Percentiles rank a stretch among this genome's conserved stretches.
Conservation (phyloP, 139 green algal genomes). For the Gonium pectorale region DNA sequence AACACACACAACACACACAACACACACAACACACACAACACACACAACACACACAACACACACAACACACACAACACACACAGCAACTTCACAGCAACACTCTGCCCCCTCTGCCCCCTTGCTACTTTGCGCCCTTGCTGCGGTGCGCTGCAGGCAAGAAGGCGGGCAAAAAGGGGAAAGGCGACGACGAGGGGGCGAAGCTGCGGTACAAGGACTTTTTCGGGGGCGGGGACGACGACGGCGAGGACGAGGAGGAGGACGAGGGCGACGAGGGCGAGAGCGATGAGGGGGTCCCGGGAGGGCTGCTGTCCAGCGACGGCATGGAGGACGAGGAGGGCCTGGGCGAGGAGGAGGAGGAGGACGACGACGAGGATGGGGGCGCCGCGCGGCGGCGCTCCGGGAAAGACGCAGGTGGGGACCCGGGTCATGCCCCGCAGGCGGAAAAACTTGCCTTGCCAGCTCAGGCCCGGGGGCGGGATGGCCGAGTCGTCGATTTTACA, state of each 20-base stretch:
- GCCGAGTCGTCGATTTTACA: too few species aligned
- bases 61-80: too few species aligned
- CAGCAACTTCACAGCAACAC: too few species aligned
- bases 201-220: slow-evolving; percentile 83
- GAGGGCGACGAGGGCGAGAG: slow-evolving; percentile 30
- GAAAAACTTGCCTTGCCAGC: too few species aligned
- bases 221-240: slow-evolving; percentile 37
- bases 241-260: slow-evolving; percentile 39
- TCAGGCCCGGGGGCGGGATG: too few species aligned
- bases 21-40: too few species aligned
- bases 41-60: too few species aligned
- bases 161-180: slow-evolving; percentile 45
- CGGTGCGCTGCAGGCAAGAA: slow-evolving; percentile 45
- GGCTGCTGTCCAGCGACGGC: not conserved
- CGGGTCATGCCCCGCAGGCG: too few species aligned
- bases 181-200: slow-evolving; percentile 17
- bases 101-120: not conserved
- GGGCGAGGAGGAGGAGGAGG: slow-evolving; percentile 35
- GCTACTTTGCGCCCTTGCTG: not conserved
- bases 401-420: not conserved
- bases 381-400: not conserved
- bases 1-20: too few species aligned
- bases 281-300: not conserved
- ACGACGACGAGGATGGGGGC: slow-evolving; percentile 37
- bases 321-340: slow-evolving; percentile 30